Evolutionary conservation across 1,139 yeast species (phyloP), one percentile per base, ranked within the genome.

Genomic region (Torulaspora globosa): DNA sequence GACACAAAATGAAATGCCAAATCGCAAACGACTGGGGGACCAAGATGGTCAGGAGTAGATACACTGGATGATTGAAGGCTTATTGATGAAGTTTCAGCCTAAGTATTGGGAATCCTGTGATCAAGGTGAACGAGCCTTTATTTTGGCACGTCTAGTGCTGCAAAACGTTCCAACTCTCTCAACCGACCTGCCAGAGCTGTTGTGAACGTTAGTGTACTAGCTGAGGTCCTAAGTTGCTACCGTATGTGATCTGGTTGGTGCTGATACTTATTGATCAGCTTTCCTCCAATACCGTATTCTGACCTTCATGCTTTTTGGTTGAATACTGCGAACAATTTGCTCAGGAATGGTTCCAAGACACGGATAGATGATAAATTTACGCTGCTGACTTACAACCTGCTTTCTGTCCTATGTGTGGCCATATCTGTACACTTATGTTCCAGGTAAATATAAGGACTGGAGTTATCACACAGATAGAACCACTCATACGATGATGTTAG

Each of bases 401-500:
- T 79, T 28, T 76, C 78, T 3, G 38, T 78, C 78, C 45, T 79
- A 79, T 50, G 63, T 77, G 61, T 79, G 84, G 84, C 74, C 75
- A 2, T 72, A 70, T 44, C 76, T 79, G 5, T 79, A 77, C 56
- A 69, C 72, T 1, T 74, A 76, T 52, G 71, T 78, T 18, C 75
- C 77, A n/a, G n/a, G n/a, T n/a, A n/a, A n/a, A n/a, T n/a, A n/a
- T n/a, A n/a, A n/a, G n/a, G n/a, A n/a, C n/a, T n/a, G n/a, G n/a
- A n/a, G n/a, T n/a, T n/a, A n/a, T n/a, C n/a, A n/a, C n/a, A n/a
- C n/a, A n/a, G n/a, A n/a, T n/a, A n/a, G n/a, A n/a, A n/a, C n/a
- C n/a, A n/a, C n/a, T n/a, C n/a, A 36, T n/a, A 31, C 11, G 26
- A 26, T 37, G 14, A 33, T 43, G 47, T 44, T 44, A 44, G 47